phyloP scores from a whole-genome alignment of 805 yeast species.

The Sungouiozyma intestinalis region DNA sequence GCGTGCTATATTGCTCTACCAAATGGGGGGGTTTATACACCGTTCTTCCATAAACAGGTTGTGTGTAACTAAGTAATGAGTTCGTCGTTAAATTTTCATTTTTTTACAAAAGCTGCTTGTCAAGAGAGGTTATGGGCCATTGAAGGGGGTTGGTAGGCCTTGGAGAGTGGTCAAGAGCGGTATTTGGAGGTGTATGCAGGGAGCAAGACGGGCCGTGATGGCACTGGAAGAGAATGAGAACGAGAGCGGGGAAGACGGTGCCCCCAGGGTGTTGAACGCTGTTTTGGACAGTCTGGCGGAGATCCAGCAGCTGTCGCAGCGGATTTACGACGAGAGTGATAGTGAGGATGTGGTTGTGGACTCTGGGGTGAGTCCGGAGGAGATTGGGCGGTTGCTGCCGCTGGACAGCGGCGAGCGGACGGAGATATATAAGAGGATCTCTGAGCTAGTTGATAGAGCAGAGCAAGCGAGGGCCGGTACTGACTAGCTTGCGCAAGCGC shows the following conservation, averaged over 20 bases:
- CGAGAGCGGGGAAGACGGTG: background rate
- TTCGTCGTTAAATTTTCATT: background rate
- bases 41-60: too few species aligned
- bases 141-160: too few species aligned
- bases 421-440: constrained; percentile 2
- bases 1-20: too few species aligned
- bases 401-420: background rate
- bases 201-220: background rate
- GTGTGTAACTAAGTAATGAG: too few species aligned
- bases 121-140: too few species aligned
- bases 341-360: background rate
- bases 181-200: background rate
- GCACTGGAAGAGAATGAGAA: background rate
- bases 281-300: background rate
- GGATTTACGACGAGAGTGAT: background rate
- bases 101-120: too few species aligned
- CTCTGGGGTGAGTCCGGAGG: constrained; percentile 2
- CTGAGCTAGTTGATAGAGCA: constrained; percentile 1
- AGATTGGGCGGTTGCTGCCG: constrained; percentile 4
- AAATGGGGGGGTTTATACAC: too few species aligned
- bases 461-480: constrained; percentile 1
- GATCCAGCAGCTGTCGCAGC: constrained; percentile 1
- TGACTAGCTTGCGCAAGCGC: too few species aligned
- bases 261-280: background rate
- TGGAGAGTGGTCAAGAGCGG: background rate